phyloP scores from a whole-genome alignment of 2,329 filamentous ascomycete genomes.

The Reticulascus tulasneorum region DNA sequence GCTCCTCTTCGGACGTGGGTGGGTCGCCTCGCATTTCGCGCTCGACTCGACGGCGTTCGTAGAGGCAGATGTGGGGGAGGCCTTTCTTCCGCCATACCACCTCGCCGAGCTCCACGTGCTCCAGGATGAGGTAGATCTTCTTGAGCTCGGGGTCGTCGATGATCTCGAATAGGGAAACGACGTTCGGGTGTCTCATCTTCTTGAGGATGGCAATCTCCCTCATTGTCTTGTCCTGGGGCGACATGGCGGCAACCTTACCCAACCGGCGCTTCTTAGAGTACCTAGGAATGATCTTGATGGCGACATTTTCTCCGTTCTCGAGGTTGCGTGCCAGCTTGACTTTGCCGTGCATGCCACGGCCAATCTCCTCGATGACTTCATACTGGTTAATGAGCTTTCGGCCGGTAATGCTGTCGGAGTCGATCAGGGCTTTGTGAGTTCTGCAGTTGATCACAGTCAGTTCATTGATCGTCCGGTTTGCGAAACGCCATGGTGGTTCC shows the following conservation, averaged over 20 bases:
- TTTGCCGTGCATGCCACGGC: constrained; percentile 93
- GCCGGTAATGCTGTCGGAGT: constrained; percentile 82
- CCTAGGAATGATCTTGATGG: constrained; percentile 97
- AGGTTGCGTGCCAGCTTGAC: constrained; percentile 90
- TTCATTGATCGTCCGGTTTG: constrained; percentile 8
- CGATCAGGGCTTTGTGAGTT: constrained; percentile 87
- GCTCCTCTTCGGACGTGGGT: constrained; percentile 57
- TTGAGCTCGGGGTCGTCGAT: constrained; percentile 95
- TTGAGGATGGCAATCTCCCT: constrained; percentile 97
- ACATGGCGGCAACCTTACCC: constrained; percentile 69
- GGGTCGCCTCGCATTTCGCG: constrained; percentile 61
- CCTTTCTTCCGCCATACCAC: constrained; percentile 92
- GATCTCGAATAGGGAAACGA: constrained; percentile 91
- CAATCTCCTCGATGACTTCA: constrained; percentile 93
- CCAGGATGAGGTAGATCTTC: constrained; percentile 97
- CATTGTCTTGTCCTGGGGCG: constrained; percentile 76
- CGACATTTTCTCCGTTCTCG: constrained; percentile 72
- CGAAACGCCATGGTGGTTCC: background rate
- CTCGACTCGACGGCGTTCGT: constrained; percentile 78
- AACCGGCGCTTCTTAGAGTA: constrained; percentile 90
- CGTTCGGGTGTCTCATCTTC: constrained; percentile 95
- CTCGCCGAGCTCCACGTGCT: constrained; percentile 91
- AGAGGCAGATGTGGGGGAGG: constrained; percentile 73
- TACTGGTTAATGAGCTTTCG: constrained; percentile 98
- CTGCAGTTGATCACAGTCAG: constrained; percentile 32